Evolutionary conservation across 2,329 filamentous ascomycete genomes (phyloP), one percentile per base, ranked within the genome.

Genomic region (Piedraia hortae): DNA sequence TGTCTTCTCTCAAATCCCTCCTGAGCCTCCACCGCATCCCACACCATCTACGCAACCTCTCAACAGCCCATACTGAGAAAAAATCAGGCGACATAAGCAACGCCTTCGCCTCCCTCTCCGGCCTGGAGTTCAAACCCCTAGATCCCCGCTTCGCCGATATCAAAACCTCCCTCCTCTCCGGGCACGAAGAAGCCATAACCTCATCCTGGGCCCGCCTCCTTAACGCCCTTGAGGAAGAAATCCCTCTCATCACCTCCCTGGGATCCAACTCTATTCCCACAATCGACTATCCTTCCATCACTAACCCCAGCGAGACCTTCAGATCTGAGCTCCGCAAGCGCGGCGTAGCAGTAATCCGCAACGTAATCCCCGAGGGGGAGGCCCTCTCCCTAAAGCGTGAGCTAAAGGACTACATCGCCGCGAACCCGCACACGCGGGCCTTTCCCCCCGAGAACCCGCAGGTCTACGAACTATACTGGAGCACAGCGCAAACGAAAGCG

Each of bases 271-370:
- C 47, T 19, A 43, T 56, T 9, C 52, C 52, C 0, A 43, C 51
- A 26, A 54, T 56, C 16, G 34, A 52, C 23, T 55, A 49, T 37
- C 43, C 44, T 14, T 48, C 54, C 19, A 38, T 56, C 18, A 34
- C 37, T 13, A 28, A 48, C 24, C 51, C 56, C 22, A 53, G 58
- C 2, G 46, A 53, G 12, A 45, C 53, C 2, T 72, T 72, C 38
- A 51, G 48, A 23, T 46, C 47, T 21, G 56, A 59, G 34, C 48
- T 67, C 22, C 54, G 54, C 33, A 61, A 63, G 34, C 57, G 65
- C 15, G 52, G 52, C 10, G 51, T 54, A 1, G 50, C 51, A 3
- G 45, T 55, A 4, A 43, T 56, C 16, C 41, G 50, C 18, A 45
- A 48, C 14, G 51, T 54, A 1, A 34, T 56, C 1, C 35, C 45